Percentiles rank a stretch among this genome's conserved stretches.
phyloP scores from a whole-genome alignment of 805 yeast species.

The Kodamaea fukazawae region DNA sequence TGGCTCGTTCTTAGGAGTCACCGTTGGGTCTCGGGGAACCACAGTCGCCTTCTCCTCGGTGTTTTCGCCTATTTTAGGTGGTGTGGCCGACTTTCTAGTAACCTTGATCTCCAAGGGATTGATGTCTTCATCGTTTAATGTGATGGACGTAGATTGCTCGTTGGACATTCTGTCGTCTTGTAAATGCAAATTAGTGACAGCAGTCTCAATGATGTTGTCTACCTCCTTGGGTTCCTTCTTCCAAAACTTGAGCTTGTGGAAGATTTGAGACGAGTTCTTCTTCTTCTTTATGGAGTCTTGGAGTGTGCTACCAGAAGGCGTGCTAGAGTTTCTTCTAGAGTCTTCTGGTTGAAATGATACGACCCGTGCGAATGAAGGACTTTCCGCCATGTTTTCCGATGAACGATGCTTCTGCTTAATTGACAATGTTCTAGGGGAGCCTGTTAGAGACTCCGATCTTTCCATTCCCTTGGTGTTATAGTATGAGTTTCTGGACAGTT shows the following conservation, averaged over 20 bases:
- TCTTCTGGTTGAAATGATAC: constrained; percentile 25
- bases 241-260: constrained; percentile 41
- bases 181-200: constrained; percentile 2
- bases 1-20: constrained; percentile 4
- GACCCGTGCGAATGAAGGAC: constrained; percentile 14
- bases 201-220: constrained; percentile 7
- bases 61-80: neutral
- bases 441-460: constrained; percentile 3
- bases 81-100: constrained; percentile 5
- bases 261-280: constrained; percentile 16
- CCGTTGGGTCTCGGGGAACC: constrained; percentile 1
- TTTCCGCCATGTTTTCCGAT: constrained; percentile 3
- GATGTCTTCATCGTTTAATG: constrained; percentile 7
- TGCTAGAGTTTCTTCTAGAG: constrained; percentile 3
- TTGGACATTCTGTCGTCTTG: neutral
- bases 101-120: constrained; percentile 12
- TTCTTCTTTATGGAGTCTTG: constrained; percentile 16
- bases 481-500: constrained; percentile 14
- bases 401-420: neutral
- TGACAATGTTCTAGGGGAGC: constrained; percentile 8
- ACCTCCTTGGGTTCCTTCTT: constrained; percentile 18
- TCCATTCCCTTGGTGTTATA: constrained; percentile 6
- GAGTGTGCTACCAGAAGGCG: constrained; percentile 1
- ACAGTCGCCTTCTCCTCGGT: neutral
- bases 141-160: constrained; percentile 6